Percentiles rank a stretch among this genome's conserved stretches.
These are phyloP conservation scores for Anthracocystis panici-leucophaei DNA, from an alignment of 1,284 basidiomycete genomes.

Conservation along the genomic window DNA sequence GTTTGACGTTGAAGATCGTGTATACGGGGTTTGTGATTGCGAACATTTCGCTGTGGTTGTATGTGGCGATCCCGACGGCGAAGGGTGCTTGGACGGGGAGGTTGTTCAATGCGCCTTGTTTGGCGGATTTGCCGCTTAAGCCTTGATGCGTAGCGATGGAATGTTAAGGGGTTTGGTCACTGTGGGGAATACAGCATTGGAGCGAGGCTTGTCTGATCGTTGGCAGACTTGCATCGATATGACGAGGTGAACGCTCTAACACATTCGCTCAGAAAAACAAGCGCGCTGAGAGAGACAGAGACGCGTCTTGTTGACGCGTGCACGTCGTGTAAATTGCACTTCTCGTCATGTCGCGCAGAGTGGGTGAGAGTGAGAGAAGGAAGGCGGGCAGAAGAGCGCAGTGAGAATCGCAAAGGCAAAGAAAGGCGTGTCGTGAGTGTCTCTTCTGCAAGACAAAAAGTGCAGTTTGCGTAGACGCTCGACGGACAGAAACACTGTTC, in stretches of 20 bases:
- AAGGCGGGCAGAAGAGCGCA: neutral
- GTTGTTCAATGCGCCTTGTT: constrained; percentile 60
- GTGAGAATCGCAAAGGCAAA: neutral
- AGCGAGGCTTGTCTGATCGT: neutral
- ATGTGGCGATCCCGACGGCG: constrained; percentile 56
- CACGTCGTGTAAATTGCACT: constrained; percentile 36
- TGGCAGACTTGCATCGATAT: neutral
- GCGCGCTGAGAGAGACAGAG: neutral
- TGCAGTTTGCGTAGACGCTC: constrained; percentile 1
- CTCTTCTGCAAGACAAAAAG: neutral
- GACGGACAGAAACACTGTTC: neutral
- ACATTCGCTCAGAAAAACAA: neutral
- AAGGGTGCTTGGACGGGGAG: constrained; percentile 52
- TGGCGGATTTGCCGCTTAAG: constrained; percentile 60
- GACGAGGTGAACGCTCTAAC: neutral
- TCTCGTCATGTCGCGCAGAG: constrained; percentile 1
- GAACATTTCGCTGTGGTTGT: constrained; percentile 51
- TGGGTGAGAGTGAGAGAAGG: constrained; percentile 1
- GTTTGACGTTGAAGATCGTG: constrained; percentile 54
- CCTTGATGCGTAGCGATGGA: neutral
- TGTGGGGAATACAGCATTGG: neutral
- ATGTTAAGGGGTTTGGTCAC: neutral
- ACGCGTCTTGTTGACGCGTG: constrained; percentile 20
- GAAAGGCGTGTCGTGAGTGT: constrained; percentile 1
- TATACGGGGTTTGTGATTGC: constrained; percentile 52